These are phyloP conservation scores for Leptomonas pyrrhocoris DNA, from an alignment of 208 protist genomes.

Conservation along the genomic window DNA sequence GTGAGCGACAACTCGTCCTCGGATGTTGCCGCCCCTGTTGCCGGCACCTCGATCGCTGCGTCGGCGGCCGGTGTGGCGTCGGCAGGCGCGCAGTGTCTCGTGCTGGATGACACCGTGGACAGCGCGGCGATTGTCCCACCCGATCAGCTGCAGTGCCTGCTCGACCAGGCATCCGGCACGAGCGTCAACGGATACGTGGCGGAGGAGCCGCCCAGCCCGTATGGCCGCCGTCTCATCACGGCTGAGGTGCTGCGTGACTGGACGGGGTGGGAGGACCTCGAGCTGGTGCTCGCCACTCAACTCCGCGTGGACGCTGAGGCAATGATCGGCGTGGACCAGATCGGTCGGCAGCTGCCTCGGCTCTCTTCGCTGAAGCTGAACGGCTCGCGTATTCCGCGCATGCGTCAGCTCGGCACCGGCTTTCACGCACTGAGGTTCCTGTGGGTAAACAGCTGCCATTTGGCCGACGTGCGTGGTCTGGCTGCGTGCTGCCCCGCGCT, in stretches of 20 bases:
- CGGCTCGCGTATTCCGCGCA: constrained; percentile 62
- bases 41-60: not conserved
- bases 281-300: constrained; percentile 64
- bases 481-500: constrained; percentile 60
- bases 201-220: constrained; percentile 13
- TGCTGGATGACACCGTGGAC: constrained; percentile 19
- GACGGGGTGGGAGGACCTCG: constrained; percentile 80
- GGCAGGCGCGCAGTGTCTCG: constrained; percentile 10
- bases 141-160: constrained; percentile 15
- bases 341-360: constrained; percentile 54
- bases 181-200: not conserved
- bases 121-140: constrained; percentile 2
- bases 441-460: constrained; percentile 78
- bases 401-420: constrained; percentile 73
- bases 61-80: not conserved
- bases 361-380: constrained; percentile 71
- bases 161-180: not conserved
- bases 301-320: constrained; percentile 64
- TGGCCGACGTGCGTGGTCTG: constrained; percentile 71
- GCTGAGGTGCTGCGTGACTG: constrained; percentile 71
- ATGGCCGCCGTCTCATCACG: constrained; percentile 43
- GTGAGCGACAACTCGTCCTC: constrained; percentile 10
- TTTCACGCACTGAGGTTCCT: constrained; percentile 67
- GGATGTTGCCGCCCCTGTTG: not conserved
- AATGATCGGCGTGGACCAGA: constrained; percentile 64